Evolutionary conservation across 139 green algal genomes (phyloP), one percentile per base, ranked within the genome.

Genomic region (Chlamydomonas schloesseri): DNA sequence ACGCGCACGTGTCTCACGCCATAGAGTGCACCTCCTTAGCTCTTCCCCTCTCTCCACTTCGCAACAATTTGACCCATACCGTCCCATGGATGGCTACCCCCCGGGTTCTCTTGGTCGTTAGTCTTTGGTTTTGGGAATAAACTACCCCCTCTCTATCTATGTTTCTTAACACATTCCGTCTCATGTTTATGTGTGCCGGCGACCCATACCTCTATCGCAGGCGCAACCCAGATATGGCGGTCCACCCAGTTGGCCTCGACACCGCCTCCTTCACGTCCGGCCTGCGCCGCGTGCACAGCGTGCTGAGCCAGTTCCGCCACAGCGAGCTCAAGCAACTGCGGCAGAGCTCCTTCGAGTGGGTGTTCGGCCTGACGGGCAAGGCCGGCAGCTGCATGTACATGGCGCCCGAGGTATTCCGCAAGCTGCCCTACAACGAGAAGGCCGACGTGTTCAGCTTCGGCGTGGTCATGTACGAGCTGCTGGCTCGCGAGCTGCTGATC

Each of bases 391-490:
- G 42, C 42, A 50, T 50, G 42, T 50, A 50, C 42, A 50, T 50
- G 42, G 42, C 42, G 42, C 42, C 75, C 60, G 76, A 83, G 76
- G 76, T 83, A 6, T 83, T 73, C 62, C 28, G 60, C 17, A 62
- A 74, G 23, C 64, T 67, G 78, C 78, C 78, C 64, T 84, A 84
- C 78, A 84, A 84, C 64, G 78, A 84, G 65, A 84, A 84, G 31
- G 50, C 76, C 29, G 76, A 83, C 69, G 36, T 74, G 36, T 74
- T 74, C 24, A 67, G 60, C 18, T 67, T 23, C 60, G 60, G 64
- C 64, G 64, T 71, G 64, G 18, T 71, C 29, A 29, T 29, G 29
- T 71, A 71, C 64, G 64, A 71, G 64, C 64, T 71, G 64, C 13
- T 71, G 64, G 29, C n/a, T 1, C 29, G n/a, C 6, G 64, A 71